phyloP scores from a whole-genome alignment of 371 early-diverging fungal species.

The Apophysomyces variabilis region DNA sequence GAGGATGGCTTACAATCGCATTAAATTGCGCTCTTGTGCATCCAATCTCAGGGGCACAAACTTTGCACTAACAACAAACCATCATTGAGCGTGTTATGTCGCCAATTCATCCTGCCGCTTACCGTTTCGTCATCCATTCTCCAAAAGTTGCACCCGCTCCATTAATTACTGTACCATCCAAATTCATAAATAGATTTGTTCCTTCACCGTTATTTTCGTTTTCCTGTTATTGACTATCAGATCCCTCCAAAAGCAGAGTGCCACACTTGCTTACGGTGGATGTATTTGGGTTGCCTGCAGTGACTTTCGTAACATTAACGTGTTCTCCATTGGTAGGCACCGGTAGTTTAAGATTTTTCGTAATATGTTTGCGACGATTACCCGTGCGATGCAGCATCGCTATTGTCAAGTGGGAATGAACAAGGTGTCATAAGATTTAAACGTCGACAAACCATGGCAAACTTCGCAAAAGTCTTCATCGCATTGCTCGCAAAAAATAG shows the following conservation, averaged over 20 bases:
- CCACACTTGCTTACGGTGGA: neutral
- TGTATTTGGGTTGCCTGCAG: neutral
- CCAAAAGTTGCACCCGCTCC: slow-evolving; percentile 60
- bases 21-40: slow-evolving; percentile 82
- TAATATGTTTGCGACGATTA: slow-evolving; percentile 47
- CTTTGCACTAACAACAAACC: slow-evolving; percentile 60
- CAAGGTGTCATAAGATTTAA: neutral
- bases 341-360: slow-evolving; percentile 29
- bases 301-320: neutral
- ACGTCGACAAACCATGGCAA: slow-evolving; percentile 62
- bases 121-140: slow-evolving; percentile 75
- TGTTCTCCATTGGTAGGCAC: slow-evolving; percentile 9
- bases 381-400: slow-evolving; percentile 61
- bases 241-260: neutral
- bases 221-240: neutral
- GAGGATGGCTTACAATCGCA: slow-evolving; percentile 66
- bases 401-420: slow-evolving; percentile 10
- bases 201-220: neutral
- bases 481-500: slow-evolving; percentile 79
- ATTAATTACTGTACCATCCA: slow-evolving; percentile 54
- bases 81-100: neutral
- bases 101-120: slow-evolving; percentile 1
- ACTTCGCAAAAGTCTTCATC: slow-evolving; percentile 92
- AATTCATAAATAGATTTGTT: slow-evolving; percentile 21
- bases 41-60: slow-evolving; percentile 92